Percentiles rank a stretch among this genome's conserved stretches.
Evolutionary conservation across 805 yeast genomes (phyloP).

Genomic region (Monosporozyma solicola): DNA sequence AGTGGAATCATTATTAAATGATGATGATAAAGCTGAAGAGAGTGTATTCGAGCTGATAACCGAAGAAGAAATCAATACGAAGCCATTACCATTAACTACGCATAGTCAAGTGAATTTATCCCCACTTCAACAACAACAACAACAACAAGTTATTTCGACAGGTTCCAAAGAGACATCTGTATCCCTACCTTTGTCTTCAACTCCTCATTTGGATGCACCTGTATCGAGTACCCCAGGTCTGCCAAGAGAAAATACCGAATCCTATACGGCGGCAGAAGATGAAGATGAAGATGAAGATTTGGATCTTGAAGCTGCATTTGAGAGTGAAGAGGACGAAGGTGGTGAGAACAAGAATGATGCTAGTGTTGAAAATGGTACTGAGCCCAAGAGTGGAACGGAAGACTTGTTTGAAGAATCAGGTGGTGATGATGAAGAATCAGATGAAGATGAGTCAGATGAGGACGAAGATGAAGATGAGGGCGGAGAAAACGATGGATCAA

Average conservation of each 20-base stretch:
- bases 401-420: slow-evolving; percentile 29
- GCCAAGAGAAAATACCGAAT: neutral
- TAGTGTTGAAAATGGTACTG: slow-evolving; percentile 27
- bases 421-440: slow-evolving; percentile 34
- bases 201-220: neutral
- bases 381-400: slow-evolving; percentile 22
- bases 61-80: slow-evolving; percentile 32
- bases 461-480: slow-evolving; percentile 40
- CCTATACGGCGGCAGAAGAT: slow-evolving; percentile 14
- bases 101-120: neutral
- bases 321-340: slow-evolving; percentile 29
- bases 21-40: slow-evolving; percentile 80
- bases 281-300: slow-evolving; percentile 42
- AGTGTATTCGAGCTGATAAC: slow-evolving; percentile 68
- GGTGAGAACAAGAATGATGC: slow-evolving; percentile 19
- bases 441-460: slow-evolving; percentile 40
- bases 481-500: slow-evolving; percentile 43
- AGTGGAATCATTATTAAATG: slow-evolving; percentile 64
- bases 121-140: neutral
- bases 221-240: neutral
- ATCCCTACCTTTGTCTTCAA: neutral
- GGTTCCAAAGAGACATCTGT: neutral
- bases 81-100: slow-evolving; percentile 13
- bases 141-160: neutral
- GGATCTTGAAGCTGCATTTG: slow-evolving; percentile 50